Base-by-base conservation (phyloP, 2,329 filamentous ascomycete species). In the Camptophora hylomeconis region DNA sequence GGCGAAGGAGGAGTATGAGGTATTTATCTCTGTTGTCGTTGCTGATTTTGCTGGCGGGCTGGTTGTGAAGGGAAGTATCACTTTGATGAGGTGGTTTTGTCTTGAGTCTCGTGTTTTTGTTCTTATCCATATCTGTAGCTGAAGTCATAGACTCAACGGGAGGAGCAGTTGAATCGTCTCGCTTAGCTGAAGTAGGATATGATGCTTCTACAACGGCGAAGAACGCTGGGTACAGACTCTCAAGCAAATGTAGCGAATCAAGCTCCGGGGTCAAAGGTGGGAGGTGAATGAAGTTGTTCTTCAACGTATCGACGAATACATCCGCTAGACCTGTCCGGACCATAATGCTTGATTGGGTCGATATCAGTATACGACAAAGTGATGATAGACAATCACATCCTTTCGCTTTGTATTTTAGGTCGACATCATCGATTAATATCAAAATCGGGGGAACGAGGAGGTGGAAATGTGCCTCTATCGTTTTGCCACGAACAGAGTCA, bases 241-340 rank as follows among this genome's bases (percentile, higher is more conserved):
- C 46, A 1, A 93, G 64, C 3, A 94, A 56, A 2, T 48, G 45
- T 2, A 79, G 47, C 3, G 80, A 80, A 32, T 89, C 79, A 0
- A 63, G 49, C 45, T 81, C 77, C 1, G 80, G 73, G 0, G 82
- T 93, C 22, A 92, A 58, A 8, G 66, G 72, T 1, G 87, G 86
- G 5, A 93, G 63, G 44, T 74, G 80, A 5, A 77, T 64, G n/a
- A 93, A 65, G 19, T 75, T 72, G 1, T 82, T 80, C 10, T 45
- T 49, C 18, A 63, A 38, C 14, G 57, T 57, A 22, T 61, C 56
- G 42, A 57, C 49, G 35, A 61, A 61, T 30, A 61, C 58, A 2
- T 57, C 56, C 15, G 50, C 51, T 10, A 63, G 47, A 30, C 60
- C 60, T 5, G 56, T 60, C 13, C 54, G 50, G 11, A 41, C 42